These are phyloP conservation scores for Coccomyxa sp. DNA, from an alignment of 139 green algal species.

Conservation along the genomic window DNA sequence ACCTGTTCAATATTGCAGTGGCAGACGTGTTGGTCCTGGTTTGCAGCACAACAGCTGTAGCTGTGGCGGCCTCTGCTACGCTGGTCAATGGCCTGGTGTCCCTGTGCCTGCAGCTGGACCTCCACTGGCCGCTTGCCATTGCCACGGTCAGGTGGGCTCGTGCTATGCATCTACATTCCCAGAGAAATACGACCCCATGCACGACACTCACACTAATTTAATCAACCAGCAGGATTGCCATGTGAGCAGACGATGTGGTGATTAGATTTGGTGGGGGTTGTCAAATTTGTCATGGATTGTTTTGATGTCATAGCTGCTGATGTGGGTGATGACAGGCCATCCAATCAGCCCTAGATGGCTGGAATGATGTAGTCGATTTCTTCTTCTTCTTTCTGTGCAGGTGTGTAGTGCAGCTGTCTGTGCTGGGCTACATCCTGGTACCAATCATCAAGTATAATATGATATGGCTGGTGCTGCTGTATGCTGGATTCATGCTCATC, in stretches of 20 bases:
- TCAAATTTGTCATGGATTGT: too few relatives aligned
- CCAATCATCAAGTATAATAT: constrained; percentile 62
- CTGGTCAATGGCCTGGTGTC: constrained; percentile 20
- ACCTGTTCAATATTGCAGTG: too few relatives aligned
- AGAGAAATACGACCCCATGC: background rate
- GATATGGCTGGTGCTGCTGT: constrained; percentile 52
- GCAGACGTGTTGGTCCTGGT: too few relatives aligned
- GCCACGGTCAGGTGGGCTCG: constrained; percentile 24
- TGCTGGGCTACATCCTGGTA: constrained; percentile 73
- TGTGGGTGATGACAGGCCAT: too few relatives aligned
- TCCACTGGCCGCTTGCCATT: constrained; percentile 49
- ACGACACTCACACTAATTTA: background rate
- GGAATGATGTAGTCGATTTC: too few relatives aligned
- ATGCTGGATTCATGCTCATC: constrained; percentile 67
- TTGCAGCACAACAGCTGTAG: background rate
- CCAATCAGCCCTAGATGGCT: too few relatives aligned
- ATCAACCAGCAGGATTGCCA: too few relatives aligned
- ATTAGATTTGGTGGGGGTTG: too few relatives aligned
- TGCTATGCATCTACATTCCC: too few relatives aligned
- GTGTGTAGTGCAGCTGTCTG: constrained; percentile 49
- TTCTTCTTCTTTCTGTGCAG: constrained; percentile 1
- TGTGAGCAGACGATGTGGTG: too few relatives aligned
- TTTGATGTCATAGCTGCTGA: too few relatives aligned
- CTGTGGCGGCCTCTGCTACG: constrained; percentile 3
- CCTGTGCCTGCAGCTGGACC: constrained; percentile 29